These are phyloP conservation scores for Nannochloropsis granulata DNA, from an alignment of 108 stramenopile species.

Conservation along the genomic window DNA sequence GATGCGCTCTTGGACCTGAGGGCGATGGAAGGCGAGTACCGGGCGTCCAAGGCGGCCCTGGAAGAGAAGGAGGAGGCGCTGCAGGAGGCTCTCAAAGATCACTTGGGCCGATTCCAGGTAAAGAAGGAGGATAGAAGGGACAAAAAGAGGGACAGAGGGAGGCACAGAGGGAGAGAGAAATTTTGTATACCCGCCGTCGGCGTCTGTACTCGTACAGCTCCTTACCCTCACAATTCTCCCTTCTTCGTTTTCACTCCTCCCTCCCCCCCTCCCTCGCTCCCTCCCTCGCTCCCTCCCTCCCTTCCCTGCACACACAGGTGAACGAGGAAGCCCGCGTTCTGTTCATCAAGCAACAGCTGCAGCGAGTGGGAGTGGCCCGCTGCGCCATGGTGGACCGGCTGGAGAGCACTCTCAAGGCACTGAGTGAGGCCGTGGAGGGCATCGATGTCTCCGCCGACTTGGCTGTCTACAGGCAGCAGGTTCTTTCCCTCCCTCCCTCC, in stretches of 20 bases:
- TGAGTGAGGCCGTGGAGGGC: background rate
- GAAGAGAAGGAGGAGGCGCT: background rate
- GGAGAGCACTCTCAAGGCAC: background rate
- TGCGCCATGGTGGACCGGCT: background rate
- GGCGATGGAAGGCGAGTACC: background rate
- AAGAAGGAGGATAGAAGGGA: background rate
- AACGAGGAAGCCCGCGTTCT: background rate
- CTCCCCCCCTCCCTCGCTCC: background rate
- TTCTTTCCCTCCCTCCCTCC: background rate
- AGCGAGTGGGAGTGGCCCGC: background rate
- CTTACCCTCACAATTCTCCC: background rate
- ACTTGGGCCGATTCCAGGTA: background rate
- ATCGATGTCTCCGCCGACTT: background rate
- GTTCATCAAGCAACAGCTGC: background rate
- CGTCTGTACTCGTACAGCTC: background rate
- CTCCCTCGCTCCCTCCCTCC: background rate
- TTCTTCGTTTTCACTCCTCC: background rate
- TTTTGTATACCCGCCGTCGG: too few relatives aligned
- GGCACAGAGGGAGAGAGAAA: background rate
- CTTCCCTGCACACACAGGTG: background rate
- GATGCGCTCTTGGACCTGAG: background rate
- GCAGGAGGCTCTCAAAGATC: background rate
- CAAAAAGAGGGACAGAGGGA: background rate
- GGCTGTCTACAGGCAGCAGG: background rate
- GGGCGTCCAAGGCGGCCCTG: background rate